Evolutionary conservation across 805 yeast species (phyloP).

Genomic region (Cyberlindnera mississippiensis): DNA sequence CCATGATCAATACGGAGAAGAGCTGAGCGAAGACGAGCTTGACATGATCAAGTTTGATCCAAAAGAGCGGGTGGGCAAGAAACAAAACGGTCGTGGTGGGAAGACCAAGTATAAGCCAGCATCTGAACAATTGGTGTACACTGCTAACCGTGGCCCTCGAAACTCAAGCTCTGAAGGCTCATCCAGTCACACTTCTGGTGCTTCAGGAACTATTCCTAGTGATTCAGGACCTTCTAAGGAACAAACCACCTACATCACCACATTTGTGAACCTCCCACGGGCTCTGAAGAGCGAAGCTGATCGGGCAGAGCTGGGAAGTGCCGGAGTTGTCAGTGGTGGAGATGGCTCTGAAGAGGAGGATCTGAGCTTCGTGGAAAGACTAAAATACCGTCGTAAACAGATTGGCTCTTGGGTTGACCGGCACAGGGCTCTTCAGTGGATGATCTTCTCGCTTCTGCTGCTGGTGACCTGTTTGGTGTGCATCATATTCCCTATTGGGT

Average conservation of each 20-base stretch:
- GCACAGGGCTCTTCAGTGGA: neutral
- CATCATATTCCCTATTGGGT: constrained; percentile 2
- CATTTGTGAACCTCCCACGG: neutral
- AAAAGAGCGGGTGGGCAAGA: neutral
- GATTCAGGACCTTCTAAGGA: no score
- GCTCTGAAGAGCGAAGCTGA: neutral
- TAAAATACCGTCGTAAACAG: no score
- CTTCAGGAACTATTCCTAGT: no score
- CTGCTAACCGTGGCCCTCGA: neutral
- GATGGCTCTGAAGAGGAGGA: neutral
- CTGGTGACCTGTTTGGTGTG: neutral
- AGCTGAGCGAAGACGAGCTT: constrained; percentile 19
- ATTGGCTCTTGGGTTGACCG: no score
- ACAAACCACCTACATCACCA: neutral
- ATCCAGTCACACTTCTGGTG: no score
- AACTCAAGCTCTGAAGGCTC: no score
- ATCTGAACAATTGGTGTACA: neutral
- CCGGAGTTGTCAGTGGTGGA: neutral
- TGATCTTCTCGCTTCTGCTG: neutral
- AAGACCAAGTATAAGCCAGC: neutral
- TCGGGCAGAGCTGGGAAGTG: neutral
- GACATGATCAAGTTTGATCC: neutral
- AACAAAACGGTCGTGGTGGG: neutral
- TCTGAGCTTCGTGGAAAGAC: neutral
- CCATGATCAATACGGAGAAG: constrained; percentile 9